Evolutionary conservation across 805 yeast species (phyloP), one percentile per base, ranked within the genome.

Genomic region (Kazachstania viticola): DNA sequence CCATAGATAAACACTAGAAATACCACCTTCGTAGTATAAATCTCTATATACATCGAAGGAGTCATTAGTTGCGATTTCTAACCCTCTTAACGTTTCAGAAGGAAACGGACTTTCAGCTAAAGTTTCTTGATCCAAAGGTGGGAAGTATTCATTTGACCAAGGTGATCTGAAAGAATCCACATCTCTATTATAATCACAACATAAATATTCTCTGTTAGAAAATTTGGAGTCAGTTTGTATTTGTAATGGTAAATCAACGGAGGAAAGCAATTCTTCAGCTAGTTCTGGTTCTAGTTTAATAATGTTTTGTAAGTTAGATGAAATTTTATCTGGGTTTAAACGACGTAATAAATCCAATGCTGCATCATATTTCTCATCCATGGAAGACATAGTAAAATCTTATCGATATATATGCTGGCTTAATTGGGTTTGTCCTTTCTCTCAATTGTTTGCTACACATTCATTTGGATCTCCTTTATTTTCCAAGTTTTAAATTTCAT

Each of bases 101-200:
- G 96, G 95, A 43, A 62, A 74, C 8, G 91, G 85, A 3, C 84
- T 81, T 16, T 82, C 91, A 24, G 64, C 65, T 15, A 62, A 67
- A 30, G 68, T 79, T 31, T 68, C 76, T 5, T 63, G 61, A 5
- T 46, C 32, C 28, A 51, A 35, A 29, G 41, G 42, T 9, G 58
- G 56, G 30, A 41, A 48, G 58, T 81, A 88, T 38, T 66, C 65
- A 51, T 84, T 84, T 14, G 83, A 69, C 84, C 88, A 85, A 5
- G 97, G 98, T 0, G 94, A 81, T 45, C 97, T 69, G 58, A 70
- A 81, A 14, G 87, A 76, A 57, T 88, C 97, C 6, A 94, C 87
- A 51, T 88, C 98, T 44, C 98, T 69, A 58, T 88, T 88, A 55
- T 88, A 88, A 55, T 88, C 98, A 59, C 97, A 88, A 32, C 87